These are phyloP conservation scores for Paramecium sexaurelia DNA, from an alignment of 73 alveolate genomes.

Conservation along the genomic window DNA sequence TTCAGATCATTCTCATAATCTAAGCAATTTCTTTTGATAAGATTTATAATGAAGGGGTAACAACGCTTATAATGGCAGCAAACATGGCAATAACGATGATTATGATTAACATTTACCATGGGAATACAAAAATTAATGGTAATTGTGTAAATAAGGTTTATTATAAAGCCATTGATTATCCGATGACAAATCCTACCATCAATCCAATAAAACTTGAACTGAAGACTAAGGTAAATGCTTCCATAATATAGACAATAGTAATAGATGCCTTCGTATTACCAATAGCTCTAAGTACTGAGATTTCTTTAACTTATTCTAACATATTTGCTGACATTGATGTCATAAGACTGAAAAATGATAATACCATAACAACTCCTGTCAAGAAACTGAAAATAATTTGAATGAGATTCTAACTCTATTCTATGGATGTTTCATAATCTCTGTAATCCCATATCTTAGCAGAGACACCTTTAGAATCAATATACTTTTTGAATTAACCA, in stretches of 20 bases:
- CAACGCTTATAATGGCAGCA: conserved; percentile 40
- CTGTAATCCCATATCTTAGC: conserved; percentile 65
- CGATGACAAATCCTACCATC: conserved; percentile 92
- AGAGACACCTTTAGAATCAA: neutral
- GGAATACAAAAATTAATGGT: conserved; percentile 68
- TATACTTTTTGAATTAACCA: neutral
- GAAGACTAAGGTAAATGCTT: conserved; percentile 91
- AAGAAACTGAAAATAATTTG: conserved; percentile 81
- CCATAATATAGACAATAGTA: conserved; percentile 87
- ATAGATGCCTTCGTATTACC: conserved; percentile 87
- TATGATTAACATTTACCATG: conserved; percentile 48
- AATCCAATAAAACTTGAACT: conserved; percentile 94
- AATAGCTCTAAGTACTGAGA: conserved; percentile 93
- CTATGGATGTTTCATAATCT: conserved; percentile 70
- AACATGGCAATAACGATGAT: neutral
- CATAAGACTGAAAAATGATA: conserved; percentile 93
- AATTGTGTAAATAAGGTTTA: conserved; percentile 82
- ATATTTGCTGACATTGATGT: conserved; percentile 97
- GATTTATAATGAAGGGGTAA: conserved; percentile 71
- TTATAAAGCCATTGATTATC: conserved; percentile 96
- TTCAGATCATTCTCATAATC: conserved; percentile 72
- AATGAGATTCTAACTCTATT: conserved; percentile 71
- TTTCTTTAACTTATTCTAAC: conserved; percentile 93
- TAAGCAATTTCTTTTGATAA: conserved; percentile 72
- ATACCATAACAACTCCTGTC: conserved; percentile 87